Evolutionary conservation across 306 rosid genomes (phyloP).

Genomic region (Vigna hirtella): DNA sequence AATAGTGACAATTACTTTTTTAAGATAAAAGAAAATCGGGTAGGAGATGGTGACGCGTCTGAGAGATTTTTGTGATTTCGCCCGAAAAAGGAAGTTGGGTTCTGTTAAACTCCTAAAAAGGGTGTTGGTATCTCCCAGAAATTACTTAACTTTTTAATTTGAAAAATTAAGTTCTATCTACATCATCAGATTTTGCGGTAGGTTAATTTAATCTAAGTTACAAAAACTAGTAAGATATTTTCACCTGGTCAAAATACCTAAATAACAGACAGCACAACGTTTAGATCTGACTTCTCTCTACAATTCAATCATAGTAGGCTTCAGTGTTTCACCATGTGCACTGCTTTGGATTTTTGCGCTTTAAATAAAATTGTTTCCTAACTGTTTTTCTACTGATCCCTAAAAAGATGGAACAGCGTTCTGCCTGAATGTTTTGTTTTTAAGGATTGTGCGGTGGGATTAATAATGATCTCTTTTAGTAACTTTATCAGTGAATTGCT

Average conservation of each 20-base stretch:
- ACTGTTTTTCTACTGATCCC: slow-evolving; percentile 8
- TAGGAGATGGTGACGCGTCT: slow-evolving; percentile 24
- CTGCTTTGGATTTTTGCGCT: slow-evolving; percentile 35
- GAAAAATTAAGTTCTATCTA: slow-evolving; percentile 27
- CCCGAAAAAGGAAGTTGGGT: slow-evolving; percentile 13
- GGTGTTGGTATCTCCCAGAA: slow-evolving; percentile 9
- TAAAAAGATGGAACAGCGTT: not conserved
- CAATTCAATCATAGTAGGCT: not conserved
- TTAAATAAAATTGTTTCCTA: slow-evolving; percentile 2
- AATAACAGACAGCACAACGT: not conserved
- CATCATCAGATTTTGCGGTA: slow-evolving; percentile 29
- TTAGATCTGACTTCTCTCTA: slow-evolving; percentile 35
- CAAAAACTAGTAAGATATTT: not conserved
- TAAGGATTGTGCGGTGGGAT: slow-evolving; percentile 24
- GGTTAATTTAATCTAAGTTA: slow-evolving; percentile 1
- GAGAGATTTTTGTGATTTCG: slow-evolving; percentile 18
- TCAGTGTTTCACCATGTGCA: not conserved
- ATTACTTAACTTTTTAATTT: slow-evolving; percentile 12
- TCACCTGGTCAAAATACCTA: not conserved
- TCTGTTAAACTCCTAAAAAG: slow-evolving; percentile 4
- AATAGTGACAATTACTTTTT: not conserved
- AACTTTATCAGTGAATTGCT: slow-evolving; percentile 8
- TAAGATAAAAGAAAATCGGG: not conserved
- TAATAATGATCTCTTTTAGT: slow-evolving; percentile 10
- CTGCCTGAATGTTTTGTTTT: slow-evolving; percentile 28